These are phyloP conservation scores for Cordyceps tenuipes DNA, from an alignment of 2,329 filamentous ascomycete genomes.

Conservation along the genomic window DNA sequence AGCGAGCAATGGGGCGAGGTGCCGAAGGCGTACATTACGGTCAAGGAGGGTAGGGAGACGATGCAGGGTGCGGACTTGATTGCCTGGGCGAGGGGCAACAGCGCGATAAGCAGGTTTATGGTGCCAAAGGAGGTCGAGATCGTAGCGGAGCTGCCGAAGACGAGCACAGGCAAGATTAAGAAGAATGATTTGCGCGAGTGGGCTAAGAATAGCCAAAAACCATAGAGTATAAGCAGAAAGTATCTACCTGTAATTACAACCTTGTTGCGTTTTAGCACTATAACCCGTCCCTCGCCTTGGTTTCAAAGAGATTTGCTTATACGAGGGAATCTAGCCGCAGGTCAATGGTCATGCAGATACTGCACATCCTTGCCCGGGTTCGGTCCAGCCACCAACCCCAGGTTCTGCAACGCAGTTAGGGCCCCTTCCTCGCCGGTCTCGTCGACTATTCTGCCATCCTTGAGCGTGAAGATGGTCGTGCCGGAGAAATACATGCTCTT, in stretches of 20 bases:
- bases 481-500: too few species aligned
- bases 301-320: too few species aligned
- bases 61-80: constrained; percentile 57
- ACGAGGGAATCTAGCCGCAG: too few species aligned
- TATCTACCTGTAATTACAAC: too few species aligned
- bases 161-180: constrained; percentile 90
- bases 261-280: neutral
- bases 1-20: constrained; percentile 92
- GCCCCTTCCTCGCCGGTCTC: too few species aligned
- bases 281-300: too few species aligned
- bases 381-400: too few species aligned
- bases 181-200: constrained; percentile 89
- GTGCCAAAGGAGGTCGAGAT: constrained; percentile 65
- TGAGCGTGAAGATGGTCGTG: too few species aligned
- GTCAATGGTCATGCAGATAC: too few species aligned
- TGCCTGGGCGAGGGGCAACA: constrained; percentile 74
- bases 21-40: constrained; percentile 88
- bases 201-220: constrained; percentile 45
- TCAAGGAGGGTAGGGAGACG: constrained; percentile 52
- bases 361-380: too few species aligned
- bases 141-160: constrained; percentile 86
- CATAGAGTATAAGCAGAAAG: neutral
- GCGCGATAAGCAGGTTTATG: constrained; percentile 87
- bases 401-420: too few species aligned
- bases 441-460: too few species aligned